Evolutionary conservation across 306 rosid species (phyloP).

Genomic region (Oxytropis ochrocephala): DNA sequence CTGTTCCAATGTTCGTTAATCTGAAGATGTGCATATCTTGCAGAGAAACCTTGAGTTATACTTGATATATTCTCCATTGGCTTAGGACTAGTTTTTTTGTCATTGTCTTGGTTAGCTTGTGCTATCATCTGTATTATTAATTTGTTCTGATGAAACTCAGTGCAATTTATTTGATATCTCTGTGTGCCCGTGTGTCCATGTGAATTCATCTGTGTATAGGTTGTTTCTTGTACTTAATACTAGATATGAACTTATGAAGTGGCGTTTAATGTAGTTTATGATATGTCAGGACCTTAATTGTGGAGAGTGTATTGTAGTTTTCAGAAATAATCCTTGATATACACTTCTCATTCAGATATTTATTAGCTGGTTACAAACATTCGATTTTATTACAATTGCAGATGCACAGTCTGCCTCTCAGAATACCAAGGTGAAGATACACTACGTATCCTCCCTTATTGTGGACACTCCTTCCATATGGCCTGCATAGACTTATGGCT

Average conservation of each 20-base stretch:
- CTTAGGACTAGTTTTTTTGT: background rate
- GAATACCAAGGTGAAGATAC: constrained; percentile 70
- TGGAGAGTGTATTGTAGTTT: constrained; percentile 4
- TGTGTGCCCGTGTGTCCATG: background rate
- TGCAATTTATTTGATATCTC: background rate
- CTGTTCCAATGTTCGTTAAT: background rate
- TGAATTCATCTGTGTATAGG: too few species aligned
- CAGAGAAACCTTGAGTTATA: background rate
- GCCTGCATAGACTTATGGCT: constrained; percentile 92
- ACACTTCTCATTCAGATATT: background rate
- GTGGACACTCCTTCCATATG: constrained; percentile 87
- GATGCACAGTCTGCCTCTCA: constrained; percentile 81
- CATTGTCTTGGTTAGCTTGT: background rate
- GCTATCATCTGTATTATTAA: background rate
- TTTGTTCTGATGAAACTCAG: background rate
- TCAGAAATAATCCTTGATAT: background rate
- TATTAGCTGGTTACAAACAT: constrained; percentile 12
- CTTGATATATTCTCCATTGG: background rate
- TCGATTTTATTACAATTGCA: constrained; percentile 28
- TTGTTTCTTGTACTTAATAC: too few species aligned
- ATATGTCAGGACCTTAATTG: background rate
- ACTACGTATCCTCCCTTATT: constrained; percentile 79
- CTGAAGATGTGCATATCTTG: background rate
- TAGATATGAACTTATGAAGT: background rate
- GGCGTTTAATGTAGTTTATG: background rate